Base-by-base conservation (phyloP, 2,329 filamentous ascomycete genomes). In the Neofusicoccum parvum region DNA sequence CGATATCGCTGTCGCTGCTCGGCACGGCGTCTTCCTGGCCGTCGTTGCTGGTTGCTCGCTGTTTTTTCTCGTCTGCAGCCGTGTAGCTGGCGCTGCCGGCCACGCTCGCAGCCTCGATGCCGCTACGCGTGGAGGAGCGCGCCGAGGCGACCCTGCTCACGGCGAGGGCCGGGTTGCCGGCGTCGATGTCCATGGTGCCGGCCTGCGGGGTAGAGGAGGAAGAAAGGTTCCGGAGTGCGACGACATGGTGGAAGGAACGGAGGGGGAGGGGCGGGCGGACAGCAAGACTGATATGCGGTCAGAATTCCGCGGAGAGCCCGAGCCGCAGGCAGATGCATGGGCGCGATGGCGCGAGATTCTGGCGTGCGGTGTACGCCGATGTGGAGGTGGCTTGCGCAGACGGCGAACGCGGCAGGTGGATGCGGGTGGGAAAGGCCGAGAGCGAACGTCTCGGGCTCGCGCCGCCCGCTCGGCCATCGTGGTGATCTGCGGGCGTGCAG, bases 331-430 rank as follows among this genome's bases (percentile, higher is more conserved):
- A 32, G 27, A 32, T 7, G 37, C 20, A 20, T 20, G 20, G 20
- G 20, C 20, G 20, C 20, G 20, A 20, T 20, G 20, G 20, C 20
- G 20, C 20, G 20, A 20, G 37, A 10, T 11, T 36, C 53, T 45
- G 20, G 17, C 15, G 14, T 36, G 32, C 34, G 50, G 32, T 53
- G 50, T 36, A 27, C 27, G 27, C 23, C 27, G 27, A n/a, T 58
- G 53, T 58, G 53, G 37, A 58, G 53, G 54, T 59, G 54, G 54
- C 54, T 46, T 59, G 54, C 54, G 27, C 27, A 32, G 5, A 32
- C 5, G 27, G 27, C 3, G 41, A 59, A 46, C 12, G 9, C 27
- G 54, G 20, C 15, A 20, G 27, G 39, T 43, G 53, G 17, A 6
- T n/a, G 54, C 23, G 37, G 41, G 27, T 32, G 10, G n/a, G 36